Evolutionary conservation across 2,329 filamentous ascomycete species (phyloP), one percentile per base, ranked within the genome.

Genomic region (Diatrype stigma): DNA sequence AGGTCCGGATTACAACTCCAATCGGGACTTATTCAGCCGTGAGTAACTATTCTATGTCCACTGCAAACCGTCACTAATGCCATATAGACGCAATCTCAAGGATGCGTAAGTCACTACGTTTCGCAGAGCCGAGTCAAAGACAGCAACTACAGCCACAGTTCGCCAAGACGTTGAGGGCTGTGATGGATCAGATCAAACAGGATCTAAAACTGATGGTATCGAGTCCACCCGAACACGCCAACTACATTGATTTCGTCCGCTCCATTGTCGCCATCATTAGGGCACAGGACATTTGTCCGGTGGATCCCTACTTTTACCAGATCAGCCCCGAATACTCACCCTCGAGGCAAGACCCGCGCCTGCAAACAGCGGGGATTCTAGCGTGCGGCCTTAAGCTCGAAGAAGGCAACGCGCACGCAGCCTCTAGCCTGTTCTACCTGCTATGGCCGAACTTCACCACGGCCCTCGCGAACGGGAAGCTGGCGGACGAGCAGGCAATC

Each of bases 391-490:
- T 83, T 30, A 74, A 77, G 38, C 65, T 84, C 16, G 69, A 71
- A 37, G 80, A 84, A 53, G 76, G 73, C 2, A 80, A 82, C 49
- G 58, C 64, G 2, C 72, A 70, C 28, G 75, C 74, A 3, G 65
- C 66, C 6, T 71, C 75, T 17, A 73, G 76, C 48, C 70, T 84
- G 3, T 84, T 84, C 59, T 78, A 77, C 61, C 79, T 81, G 51
- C 68, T 84, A 2, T 77, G 76, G 60, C 79, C 79, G 56, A 81
- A 77, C 62, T 81, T 81, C 61, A 82, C 81, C 60, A 67, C 77
- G 48, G 77, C 79, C 0, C 62, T 84, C 2, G 71, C 73, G 42
- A 77, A 77, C 51, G 69, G 74, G 50, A 73, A 70, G 47, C 67
- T 82, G n/a, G 60, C 60, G 6, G 70, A 75, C 6, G 77, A 82